phyloP scores from a whole-genome alignment of 176 grass and related monocot species.

The Ensete ventricosum region DNA sequence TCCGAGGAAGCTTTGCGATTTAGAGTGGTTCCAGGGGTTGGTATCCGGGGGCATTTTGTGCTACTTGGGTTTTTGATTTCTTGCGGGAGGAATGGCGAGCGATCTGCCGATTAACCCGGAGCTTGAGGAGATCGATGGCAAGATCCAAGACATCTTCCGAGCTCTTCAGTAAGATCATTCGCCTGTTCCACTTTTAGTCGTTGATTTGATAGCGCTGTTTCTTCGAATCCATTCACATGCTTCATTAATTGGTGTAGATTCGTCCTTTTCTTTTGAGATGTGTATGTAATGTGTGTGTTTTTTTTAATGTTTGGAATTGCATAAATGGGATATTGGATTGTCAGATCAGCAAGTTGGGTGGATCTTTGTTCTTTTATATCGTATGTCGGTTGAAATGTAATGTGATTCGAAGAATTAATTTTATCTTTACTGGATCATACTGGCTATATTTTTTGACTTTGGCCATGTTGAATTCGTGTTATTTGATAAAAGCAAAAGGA shows the following conservation, averaged over 20 bases:
- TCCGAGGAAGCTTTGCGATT: background rate
- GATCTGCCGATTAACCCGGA: slow-evolving; percentile 77
- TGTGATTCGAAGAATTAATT: background rate
- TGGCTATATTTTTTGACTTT: background rate
- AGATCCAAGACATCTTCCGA: slow-evolving; percentile 96
- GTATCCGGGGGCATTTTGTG: background rate
- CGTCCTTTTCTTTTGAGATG: too few species aligned
- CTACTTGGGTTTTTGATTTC: background rate
- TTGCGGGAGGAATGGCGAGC: slow-evolving; percentile 40
- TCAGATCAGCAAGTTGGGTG: background rate
- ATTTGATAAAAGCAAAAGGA: background rate
- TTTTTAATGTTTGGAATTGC: background rate
- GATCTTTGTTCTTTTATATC: background rate
- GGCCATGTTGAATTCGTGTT: background rate
- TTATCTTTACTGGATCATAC: background rate
- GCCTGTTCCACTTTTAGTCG: background rate
- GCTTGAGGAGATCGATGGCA: slow-evolving; percentile 77
- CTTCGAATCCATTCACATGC: background rate
- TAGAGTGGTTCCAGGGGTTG: background rate
- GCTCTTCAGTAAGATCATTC: slow-evolving; percentile 76
- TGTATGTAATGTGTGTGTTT: background rate
- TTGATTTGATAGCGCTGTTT: background rate
- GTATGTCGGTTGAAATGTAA: background rate
- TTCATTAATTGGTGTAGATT: background rate
- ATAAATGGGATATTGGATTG: background rate